Evolutionary conservation across 148 eudicot genomes (phyloP).

Genomic region (Bassia scoparia): DNA sequence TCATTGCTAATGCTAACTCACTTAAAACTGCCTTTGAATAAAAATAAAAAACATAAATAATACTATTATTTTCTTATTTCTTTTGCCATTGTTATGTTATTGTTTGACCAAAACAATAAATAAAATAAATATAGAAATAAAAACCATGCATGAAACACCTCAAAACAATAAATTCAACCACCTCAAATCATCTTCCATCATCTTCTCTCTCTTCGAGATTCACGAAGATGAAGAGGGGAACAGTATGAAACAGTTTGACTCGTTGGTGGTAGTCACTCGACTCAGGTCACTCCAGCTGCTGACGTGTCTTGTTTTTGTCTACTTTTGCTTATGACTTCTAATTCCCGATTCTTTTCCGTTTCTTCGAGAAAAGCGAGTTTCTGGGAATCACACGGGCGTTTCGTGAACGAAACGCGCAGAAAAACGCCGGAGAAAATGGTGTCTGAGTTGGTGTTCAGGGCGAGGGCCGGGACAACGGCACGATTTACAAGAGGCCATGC

Average conservation of each 20-base stretch:
- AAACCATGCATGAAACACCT: too few species aligned
- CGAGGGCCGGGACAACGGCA: slow-evolving; percentile 18
- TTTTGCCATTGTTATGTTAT: too few species aligned
- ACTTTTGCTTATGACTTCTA: slow-evolving; percentile 49
- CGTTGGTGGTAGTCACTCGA: slow-evolving; percentile 47
- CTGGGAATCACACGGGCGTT: slow-evolving; percentile 8
- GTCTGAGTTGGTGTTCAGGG: slow-evolving; percentile 26
- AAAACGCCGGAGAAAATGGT: slow-evolving; percentile 12
- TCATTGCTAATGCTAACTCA: too few species aligned
- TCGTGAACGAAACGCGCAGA: slow-evolving; percentile 13
- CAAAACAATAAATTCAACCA: too few species aligned
- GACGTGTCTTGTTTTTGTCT: slow-evolving; percentile 45
- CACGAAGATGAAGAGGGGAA: slow-evolving; percentile 37
- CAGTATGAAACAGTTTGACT: slow-evolving; percentile 39
- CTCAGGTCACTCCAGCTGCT: slow-evolving; percentile 55
- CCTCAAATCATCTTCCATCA: too few species aligned
- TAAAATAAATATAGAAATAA: too few species aligned
- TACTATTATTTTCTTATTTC: too few species aligned
- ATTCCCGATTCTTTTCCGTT: slow-evolving; percentile 46
- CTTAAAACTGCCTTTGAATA: too few species aligned
- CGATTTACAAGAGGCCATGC: slow-evolving; percentile 41
- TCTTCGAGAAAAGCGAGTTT: background rate
- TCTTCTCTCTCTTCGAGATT: too few species aligned
- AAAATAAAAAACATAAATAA: too few species aligned
- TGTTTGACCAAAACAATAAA: too few species aligned